These are phyloP conservation scores for Glutinoglossum americanum DNA, from an alignment of 495 filamentous ascomycete genomes.

Conservation along the genomic window DNA sequence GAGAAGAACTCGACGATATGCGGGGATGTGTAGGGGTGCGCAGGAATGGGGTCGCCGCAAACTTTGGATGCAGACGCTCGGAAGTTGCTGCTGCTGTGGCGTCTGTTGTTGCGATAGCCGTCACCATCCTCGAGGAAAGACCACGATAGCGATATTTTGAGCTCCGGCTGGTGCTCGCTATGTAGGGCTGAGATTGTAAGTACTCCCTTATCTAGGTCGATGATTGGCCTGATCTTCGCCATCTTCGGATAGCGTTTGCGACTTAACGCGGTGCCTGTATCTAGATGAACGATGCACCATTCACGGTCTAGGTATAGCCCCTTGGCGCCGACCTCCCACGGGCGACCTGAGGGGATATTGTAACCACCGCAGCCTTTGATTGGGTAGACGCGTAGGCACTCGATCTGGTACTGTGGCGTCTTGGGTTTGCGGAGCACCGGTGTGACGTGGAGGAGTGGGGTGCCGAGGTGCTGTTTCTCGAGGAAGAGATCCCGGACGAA, in stretches of 20 bases:
- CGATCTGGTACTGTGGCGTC: conserved; percentile 11
- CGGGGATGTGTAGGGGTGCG: conserved; percentile 41
- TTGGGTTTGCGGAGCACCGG: neutral
- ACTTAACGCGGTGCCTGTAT: conserved; percentile 51
- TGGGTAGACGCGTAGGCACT: conserved; percentile 30
- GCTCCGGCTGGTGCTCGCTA: neutral
- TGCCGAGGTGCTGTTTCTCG: conserved; percentile 6
- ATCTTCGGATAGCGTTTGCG: conserved; percentile 70
- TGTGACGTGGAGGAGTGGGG: neutral
- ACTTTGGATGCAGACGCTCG: conserved; percentile 18
- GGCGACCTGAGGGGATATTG: conserved; percentile 33
- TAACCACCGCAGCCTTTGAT: conserved; percentile 78
- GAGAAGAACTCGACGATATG: conserved; percentile 55
- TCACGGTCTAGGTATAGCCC: conserved; percentile 84
- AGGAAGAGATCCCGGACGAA: conserved; percentile 34
- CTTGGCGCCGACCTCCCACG: conserved; percentile 63
- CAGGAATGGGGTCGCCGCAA: conserved; percentile 53
- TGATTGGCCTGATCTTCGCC: conserved; percentile 47
- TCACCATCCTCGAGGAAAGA: neutral
- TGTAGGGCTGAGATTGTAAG: conserved; percentile 13
- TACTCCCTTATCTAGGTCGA: conserved; percentile 40
- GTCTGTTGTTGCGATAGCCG: neutral
- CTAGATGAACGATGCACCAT: conserved; percentile 80
- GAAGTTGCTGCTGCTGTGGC: neutral
- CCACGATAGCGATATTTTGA: neutral